Evolutionary conservation across 768 basidiomycete genomes (phyloP).

Genomic region (Suillus cothurnatus): DNA sequence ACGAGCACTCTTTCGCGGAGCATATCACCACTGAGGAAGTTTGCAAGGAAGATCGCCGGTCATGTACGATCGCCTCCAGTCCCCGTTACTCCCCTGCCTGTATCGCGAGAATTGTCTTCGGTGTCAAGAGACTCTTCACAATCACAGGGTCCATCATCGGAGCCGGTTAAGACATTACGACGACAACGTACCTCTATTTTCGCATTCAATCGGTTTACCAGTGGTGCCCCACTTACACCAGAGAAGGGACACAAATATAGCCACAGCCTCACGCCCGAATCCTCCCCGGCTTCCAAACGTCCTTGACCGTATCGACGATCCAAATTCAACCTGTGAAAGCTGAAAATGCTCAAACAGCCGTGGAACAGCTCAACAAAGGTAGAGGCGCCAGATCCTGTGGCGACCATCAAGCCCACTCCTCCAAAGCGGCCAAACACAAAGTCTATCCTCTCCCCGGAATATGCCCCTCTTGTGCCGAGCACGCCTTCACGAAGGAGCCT

Average conservation of each 20-base stretch:
- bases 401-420: conserved; percentile 49
- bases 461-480: conserved; percentile 49
- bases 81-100: conserved; percentile 48
- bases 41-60: conserved; percentile 72
- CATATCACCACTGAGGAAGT: conserved; percentile 78
- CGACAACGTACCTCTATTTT: conserved; percentile 70
- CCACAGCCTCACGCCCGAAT: conserved; percentile 71
- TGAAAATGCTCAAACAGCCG: conserved; percentile 44
- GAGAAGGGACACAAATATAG: conserved; percentile 69
- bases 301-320: conserved; percentile 27
- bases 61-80: conserved; percentile 39
- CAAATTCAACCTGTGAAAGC: conserved; percentile 45
- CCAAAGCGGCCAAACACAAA: conserved; percentile 51
- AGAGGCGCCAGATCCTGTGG: conserved; percentile 47
- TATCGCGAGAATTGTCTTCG: conserved; percentile 38
- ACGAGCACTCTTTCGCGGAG: conserved; percentile 67
- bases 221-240: conserved; percentile 49
- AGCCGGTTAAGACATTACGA: conserved; percentile 47
- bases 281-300: conserved; percentile 52
- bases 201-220: conserved; percentile 43
- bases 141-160: conserved; percentile 48
- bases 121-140: conserved; percentile 17
- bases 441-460: conserved; percentile 45
- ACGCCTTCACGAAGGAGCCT: conserved; percentile 63
- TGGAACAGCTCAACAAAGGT: conserved; percentile 88